phyloP scores from a whole-genome alignment of 2,329 filamentous ascomycete species.

The Aureobasidium namibiae region DNA sequence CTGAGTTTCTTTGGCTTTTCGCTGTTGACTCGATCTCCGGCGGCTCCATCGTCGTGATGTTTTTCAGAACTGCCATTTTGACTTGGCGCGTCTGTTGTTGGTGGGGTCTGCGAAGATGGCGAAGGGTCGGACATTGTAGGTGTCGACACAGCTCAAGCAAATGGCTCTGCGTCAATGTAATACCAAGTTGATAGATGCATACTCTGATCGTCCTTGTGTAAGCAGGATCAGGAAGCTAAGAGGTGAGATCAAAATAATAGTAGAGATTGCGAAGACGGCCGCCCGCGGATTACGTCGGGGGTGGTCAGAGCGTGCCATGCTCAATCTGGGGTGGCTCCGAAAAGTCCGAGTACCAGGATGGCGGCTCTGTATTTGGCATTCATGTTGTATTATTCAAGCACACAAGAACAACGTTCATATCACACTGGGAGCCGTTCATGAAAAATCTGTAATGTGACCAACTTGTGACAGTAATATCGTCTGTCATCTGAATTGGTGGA shows the following conservation, averaged over 20 bases:
- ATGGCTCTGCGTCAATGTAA: not conserved
- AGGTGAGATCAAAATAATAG: not conserved
- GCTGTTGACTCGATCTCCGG: not conserved
- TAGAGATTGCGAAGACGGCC: slow-evolving; percentile 4
- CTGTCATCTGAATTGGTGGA: no score
- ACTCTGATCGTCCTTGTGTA: not conserved
- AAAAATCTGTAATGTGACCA: not conserved
- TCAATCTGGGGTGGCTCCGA: not conserved
- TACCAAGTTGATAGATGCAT: not conserved
- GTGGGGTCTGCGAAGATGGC: not conserved
- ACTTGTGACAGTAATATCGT: not conserved
- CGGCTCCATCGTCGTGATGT: not conserved
- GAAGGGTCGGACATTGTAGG: not conserved
- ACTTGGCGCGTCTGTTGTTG: not conserved
- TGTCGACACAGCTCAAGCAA: slow-evolving; percentile 3
- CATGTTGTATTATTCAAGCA: no score
- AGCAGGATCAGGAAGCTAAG: not conserved
- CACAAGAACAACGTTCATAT: not conserved
- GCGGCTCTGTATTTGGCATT: not conserved
- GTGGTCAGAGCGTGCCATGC: not conserved
- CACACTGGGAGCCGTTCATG: not conserved
- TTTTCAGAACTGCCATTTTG: not conserved
- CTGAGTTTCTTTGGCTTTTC: slow-evolving; percentile 19
- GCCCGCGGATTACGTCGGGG: not conserved
- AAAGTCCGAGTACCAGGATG: not conserved